A percentile compares a stretch with the other conserved stretches of the same genome.
phyloP scores from a whole-genome alignment of 176 grass and related monocot genomes.

The Lolium rigidum region DNA sequence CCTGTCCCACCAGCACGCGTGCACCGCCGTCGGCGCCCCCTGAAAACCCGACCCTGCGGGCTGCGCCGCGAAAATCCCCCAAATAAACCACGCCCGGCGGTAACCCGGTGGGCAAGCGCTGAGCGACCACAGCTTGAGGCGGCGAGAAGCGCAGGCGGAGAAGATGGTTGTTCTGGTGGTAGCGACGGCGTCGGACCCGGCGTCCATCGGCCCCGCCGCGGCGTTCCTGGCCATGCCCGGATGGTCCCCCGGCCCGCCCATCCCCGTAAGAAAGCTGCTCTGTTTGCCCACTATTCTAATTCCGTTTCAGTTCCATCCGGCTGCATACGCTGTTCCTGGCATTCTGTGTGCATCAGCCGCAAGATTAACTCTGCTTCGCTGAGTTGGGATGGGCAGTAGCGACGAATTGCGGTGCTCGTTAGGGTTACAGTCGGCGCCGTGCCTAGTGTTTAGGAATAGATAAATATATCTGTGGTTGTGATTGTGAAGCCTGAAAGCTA shows the following conservation, averaged over 20 bases:
- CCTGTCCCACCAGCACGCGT: neutral
- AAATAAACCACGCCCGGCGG: neutral
- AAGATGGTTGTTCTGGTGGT: conserved; percentile 75
- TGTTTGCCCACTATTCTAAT: neutral
- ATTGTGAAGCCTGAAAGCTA: neutral
- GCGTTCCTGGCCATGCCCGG: conserved; percentile 79
- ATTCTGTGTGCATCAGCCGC: neutral
- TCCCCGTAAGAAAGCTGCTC: conserved; percentile 41
- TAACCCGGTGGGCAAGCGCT: neutral
- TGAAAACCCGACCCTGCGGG: neutral
- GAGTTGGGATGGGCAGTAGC: neutral
- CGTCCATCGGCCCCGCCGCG: conserved; percentile 71
- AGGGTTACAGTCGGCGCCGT: conserved; percentile 3
- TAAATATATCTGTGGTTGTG: neutral
- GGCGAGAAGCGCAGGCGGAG: neutral
- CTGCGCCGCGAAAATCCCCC: neutral
- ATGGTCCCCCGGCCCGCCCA: conserved; percentile 69
- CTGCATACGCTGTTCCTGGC: neutral
- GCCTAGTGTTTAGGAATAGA: neutral
- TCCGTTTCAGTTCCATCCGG: neutral
- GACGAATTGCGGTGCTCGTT: neutral
- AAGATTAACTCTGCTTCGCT: neutral
- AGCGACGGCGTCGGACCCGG: conserved; percentile 70
- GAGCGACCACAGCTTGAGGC: neutral
- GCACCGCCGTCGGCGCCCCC: neutral